Evolutionary conservation across 495 filamentous ascomycete species (phyloP).

Genomic region (Diplogelasinospora grovesii): DNA sequence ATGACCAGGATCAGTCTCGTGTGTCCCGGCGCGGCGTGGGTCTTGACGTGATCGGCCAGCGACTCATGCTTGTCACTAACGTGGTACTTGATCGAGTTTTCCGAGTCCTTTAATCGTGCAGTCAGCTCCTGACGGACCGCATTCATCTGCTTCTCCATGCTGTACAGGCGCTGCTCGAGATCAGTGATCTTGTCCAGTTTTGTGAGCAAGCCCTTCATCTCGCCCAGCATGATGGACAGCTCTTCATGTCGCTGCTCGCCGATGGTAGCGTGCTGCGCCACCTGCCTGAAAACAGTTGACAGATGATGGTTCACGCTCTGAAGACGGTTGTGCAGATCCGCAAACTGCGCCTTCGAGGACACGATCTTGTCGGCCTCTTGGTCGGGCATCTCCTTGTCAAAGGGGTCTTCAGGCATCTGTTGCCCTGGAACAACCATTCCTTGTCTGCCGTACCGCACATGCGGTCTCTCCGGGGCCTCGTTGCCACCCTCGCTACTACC

Average conservation of each 20-base stretch:
- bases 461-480: constrained; percentile 4
- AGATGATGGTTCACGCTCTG: constrained; percentile 69
- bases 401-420: constrained; percentile 29
- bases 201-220: constrained; percentile 31
- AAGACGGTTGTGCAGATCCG: constrained; percentile 73
- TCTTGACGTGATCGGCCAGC: constrained; percentile 52
- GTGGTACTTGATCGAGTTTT: constrained; percentile 63
- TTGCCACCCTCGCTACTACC: not conserved
- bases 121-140: constrained; percentile 39
- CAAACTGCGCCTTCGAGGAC: constrained; percentile 60
- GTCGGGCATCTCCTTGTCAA: constrained; percentile 40
- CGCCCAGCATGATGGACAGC: constrained; percentile 29
- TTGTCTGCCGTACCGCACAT: constrained; percentile 15
- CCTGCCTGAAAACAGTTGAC: constrained; percentile 58
- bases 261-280: constrained; percentile 43
- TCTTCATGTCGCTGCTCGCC: constrained; percentile 58
- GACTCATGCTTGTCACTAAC: constrained; percentile 66
- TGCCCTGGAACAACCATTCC: constrained; percentile 8
- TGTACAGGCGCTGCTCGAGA: constrained; percentile 45
- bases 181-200: constrained; percentile 34
- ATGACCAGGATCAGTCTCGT: constrained; percentile 67
- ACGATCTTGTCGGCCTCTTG: constrained; percentile 40
- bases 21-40: constrained; percentile 56
- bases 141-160: constrained; percentile 62
- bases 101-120: constrained; percentile 56